phyloP scores from a whole-genome alignment of 352 stramenopile species.

The Phytophthora rubi region DNA sequence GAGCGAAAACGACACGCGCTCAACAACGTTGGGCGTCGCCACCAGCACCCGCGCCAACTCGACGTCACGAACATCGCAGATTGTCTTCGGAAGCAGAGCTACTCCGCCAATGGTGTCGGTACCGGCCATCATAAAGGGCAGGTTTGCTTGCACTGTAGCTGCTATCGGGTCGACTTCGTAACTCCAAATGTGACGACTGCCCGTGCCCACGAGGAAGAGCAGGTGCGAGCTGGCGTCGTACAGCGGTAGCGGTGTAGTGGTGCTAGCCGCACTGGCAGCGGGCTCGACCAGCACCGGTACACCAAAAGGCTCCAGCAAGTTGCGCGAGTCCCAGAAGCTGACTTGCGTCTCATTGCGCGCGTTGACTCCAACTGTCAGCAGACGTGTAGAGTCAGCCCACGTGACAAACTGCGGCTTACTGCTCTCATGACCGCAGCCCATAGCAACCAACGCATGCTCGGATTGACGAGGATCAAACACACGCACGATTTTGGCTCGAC shows the following conservation, averaged over 20 bases:
- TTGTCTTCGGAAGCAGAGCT: conserved; percentile 64
- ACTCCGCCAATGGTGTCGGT: conserved; percentile 60
- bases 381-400: conserved; percentile 49
- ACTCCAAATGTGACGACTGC: conserved; percentile 76
- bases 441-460: conserved; percentile 56
- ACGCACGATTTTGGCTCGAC: conserved; percentile 71
- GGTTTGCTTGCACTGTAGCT: conserved; percentile 58
- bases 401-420: conserved; percentile 73
- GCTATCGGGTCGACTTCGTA: conserved; percentile 63
- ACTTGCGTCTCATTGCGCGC: conserved; percentile 72
- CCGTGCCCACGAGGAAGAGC: conserved; percentile 72
- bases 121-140: conserved; percentile 65
- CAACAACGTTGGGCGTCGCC: conserved; percentile 54
- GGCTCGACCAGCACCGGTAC: conserved; percentile 39
- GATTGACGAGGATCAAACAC: conserved; percentile 72
- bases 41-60: conserved; percentile 74
- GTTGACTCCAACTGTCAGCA: conserved; percentile 69
- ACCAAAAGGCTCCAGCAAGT: conserved; percentile 68
- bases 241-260: conserved; percentile 59
- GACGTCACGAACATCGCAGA: conserved; percentile 71
- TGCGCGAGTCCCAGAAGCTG: conserved; percentile 76
- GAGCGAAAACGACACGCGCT: conserved; percentile 71
- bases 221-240: conserved; percentile 74
- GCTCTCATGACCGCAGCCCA: conserved; percentile 77
- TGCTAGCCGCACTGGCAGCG: conserved; percentile 43